These are phyloP conservation scores for Phytophthora cactorum DNA, from an alignment of 352 stramenopile genomes.

Conservation along the genomic window DNA sequence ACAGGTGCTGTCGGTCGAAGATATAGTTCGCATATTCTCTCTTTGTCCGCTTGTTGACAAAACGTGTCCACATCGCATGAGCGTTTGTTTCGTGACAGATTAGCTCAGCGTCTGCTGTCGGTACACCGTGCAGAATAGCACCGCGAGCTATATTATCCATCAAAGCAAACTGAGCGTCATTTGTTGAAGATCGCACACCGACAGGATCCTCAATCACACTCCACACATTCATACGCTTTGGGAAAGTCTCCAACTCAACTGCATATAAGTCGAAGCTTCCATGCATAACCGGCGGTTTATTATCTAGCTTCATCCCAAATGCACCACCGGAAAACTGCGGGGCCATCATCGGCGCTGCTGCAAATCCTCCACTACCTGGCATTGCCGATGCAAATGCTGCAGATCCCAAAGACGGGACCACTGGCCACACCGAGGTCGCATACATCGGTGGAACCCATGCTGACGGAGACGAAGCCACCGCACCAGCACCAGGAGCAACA, in stretches of 20 bases:
- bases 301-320: conserved; percentile 5
- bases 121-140: conserved; percentile 2
- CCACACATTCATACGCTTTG: not conserved
- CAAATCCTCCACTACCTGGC: not conserved
- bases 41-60: conserved; percentile 17
- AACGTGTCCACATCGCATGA: conserved; percentile 1
- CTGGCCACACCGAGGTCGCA: not conserved
- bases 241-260: conserved; percentile 7
- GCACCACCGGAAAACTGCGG: conserved; percentile 1
- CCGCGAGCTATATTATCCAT: conserved; percentile 8
- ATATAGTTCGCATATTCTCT: conserved; percentile 14
- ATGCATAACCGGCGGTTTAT: conserved; percentile 3
- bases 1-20: no score
- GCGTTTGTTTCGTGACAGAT: conserved; percentile 9
- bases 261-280: conserved; percentile 10
- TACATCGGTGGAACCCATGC: not conserved
- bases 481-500: not conserved
- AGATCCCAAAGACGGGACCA: conserved; percentile 1
- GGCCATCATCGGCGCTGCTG: not conserved
- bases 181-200: not conserved
- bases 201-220: not conserved
- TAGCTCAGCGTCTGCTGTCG: conserved; percentile 7
- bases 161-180: not conserved
- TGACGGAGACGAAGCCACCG: not conserved
- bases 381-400: not conserved